Conservation (phyloP, 2,329 filamentous ascomycete species). For the Calonectria pseudoreteaudii region DNA sequence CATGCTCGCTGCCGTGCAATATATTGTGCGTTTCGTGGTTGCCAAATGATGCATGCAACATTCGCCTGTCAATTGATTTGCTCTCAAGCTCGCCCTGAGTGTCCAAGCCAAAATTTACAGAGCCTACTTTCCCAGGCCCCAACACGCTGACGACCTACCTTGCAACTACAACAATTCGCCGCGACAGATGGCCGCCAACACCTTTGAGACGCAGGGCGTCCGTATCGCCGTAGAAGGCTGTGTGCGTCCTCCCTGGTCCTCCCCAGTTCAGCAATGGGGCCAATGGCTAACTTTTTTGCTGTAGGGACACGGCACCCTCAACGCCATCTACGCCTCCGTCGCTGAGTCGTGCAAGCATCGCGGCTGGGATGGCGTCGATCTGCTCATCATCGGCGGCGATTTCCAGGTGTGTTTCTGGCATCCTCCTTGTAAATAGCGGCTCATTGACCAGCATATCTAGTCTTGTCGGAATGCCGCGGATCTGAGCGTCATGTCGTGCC, state of each 20-base stretch:
- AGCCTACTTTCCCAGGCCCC: constrained; percentile 27
- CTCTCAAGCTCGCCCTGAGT: neutral
- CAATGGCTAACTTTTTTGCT: constrained; percentile 33
- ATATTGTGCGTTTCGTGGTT: neutral
- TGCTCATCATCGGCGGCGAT: constrained; percentile 95
- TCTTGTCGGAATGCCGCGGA: constrained; percentile 90
- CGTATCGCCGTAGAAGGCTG: constrained; percentile 90
- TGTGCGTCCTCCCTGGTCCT: constrained; percentile 61
- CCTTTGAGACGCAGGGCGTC: constrained; percentile 61
- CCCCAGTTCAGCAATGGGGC: too few species aligned
- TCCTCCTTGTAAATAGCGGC: neutral
- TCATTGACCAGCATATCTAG: constrained; percentile 53
- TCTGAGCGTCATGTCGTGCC: constrained; percentile 89
- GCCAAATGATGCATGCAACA: neutral
- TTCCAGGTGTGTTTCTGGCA: constrained; percentile 74
- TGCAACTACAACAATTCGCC: constrained; percentile 28
- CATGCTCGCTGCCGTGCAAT: neutral
- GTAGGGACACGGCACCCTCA: constrained; percentile 89
- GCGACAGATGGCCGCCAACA: constrained; percentile 46
- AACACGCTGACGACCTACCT: constrained; percentile 25
- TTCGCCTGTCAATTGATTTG: neutral
- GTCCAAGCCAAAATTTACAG: constrained; percentile 11
- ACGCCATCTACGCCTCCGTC: constrained; percentile 90
- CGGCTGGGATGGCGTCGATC: constrained; percentile 84
- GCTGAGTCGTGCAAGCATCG: constrained; percentile 75